Evolutionary conservation across 495 filamentous ascomycete genomes (phyloP), one percentile per base, ranked within the genome.

Genomic region (Hypoxylon subgilvum): DNA sequence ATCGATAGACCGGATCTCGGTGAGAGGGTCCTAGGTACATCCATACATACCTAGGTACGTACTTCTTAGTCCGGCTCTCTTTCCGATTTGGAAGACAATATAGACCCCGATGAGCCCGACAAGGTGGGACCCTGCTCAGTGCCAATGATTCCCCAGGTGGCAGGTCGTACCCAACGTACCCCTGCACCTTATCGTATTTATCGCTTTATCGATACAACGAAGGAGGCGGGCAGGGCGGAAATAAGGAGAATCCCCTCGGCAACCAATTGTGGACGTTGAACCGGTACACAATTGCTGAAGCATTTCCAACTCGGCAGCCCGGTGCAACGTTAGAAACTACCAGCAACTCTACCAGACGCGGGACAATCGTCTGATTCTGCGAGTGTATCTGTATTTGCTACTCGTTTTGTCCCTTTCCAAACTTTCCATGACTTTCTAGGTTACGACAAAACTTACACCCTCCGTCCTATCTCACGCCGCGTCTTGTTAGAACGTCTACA

Each of bases 241-340:
- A 58, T 57, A 54, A 54, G 52, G 60, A 49, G 59, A n/a, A 57
- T 69, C 65, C 50, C 64, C 65, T 58, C 13, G 58, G 41, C 67
- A 63, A 65, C 67, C 67, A 69, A 69, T 69, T 53, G 50, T 52
- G 53, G 38, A 66, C 50, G 52, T 38, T 57, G 39, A 45, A 54
- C 6, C 19, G 44, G 46, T 56, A 57, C 44, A 58, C 54, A 59
- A 53, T 45, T 38, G 50, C 43, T 34, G 51, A 47, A 49, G 58
- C 63, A 57, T 54, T 52, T 41, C 63, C 54, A 49, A 60, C 48
- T 47, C 43, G 44, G 51, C 57, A 55, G 48, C 48, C 51, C 50
- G 47, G 56, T 66, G 62, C 53, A 65, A 62, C 58, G 3, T 56
- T 45, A 56, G 38, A 22, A 48, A 32, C 25, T 16, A 22, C 14